Evolutionary conservation across 2,329 filamentous ascomycete genomes (phyloP), one percentile per base, ranked within the genome.

Genomic region (Monosporascus sp.): DNA sequence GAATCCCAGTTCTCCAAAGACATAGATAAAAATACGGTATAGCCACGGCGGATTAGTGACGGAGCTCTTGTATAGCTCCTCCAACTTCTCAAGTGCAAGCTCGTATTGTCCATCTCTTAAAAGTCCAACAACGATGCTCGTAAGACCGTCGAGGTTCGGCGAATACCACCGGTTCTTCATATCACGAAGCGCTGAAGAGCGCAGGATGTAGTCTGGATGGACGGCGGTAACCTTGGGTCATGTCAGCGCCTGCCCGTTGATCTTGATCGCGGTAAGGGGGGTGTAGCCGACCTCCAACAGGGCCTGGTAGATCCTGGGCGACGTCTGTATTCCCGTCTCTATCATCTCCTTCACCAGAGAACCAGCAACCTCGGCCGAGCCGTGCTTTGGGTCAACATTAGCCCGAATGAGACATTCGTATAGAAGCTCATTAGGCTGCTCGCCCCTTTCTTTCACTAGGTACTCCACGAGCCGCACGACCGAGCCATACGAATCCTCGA

Each of bases 31-130:
- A 55, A 93, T 80, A 62, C 92, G 88, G 63, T 87, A 86, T 7
- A 96, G 75, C 91, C 91, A 97, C 1, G 75, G 65, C 31, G 87
- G 79, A 4, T 92, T 71, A 2, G 61, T 63, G 1, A 81, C 73
- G 3, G 76, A 74, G 48, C 81, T 75, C 49, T 75, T 71, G 43
- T 82, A 73, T 78, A 96, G 82, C 22, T 80, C 72, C 38, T 89
- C 85, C 43, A 96, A 70, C 59, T 82, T 82, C 49, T 81, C 77
- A 53, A 96, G 74, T 1, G 90, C 92, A 57, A 92, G 74, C 71
- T 97, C 94, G 57, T 90, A 85, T 62, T 95, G 87, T 1, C 84
- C 82, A 61, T 97, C 92, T 20, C 91, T 81, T 37, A 97, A 75
- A 54, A 95, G 72, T 0, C 90, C 90, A 9, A 90, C 72, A 1